phyloP scores from a whole-genome alignment of 108 stramenopile genomes.

The Nitzschia sp. region DNA sequence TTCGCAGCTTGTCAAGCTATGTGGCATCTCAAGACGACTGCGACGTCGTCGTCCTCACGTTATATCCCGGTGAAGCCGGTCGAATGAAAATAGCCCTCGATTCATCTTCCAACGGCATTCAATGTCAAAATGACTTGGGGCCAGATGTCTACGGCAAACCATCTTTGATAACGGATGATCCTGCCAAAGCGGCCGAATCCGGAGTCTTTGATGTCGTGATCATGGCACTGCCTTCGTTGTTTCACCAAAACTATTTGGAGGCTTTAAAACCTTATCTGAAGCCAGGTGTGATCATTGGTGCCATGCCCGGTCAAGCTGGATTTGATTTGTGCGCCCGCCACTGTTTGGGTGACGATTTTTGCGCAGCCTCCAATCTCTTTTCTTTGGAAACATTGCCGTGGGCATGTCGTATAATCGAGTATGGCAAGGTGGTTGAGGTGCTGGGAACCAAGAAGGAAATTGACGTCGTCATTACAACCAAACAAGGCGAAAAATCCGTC shows the following conservation, averaged over 20 bases:
- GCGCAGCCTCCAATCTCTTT: constrained; percentile 39
- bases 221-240: constrained; percentile 48
- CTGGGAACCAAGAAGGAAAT: constrained; percentile 60
- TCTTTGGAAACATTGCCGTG: constrained; percentile 60
- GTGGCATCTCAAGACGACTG: constrained; percentile 22
- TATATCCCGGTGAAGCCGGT: constrained; percentile 55
- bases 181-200: constrained; percentile 26
- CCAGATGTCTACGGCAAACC: constrained; percentile 42
- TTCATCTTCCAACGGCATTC: constrained; percentile 39
- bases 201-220: constrained; percentile 36
- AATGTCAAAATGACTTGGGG: constrained; percentile 49
- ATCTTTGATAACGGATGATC: constrained; percentile 13
- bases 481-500: constrained; percentile 27
- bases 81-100: constrained; percentile 37
- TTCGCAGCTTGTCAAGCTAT: constrained; percentile 30
- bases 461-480: constrained; percentile 42
- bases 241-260: constrained; percentile 46
- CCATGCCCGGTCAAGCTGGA: constrained; percentile 60
- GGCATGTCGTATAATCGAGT: constrained; percentile 54
- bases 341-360: constrained; percentile 45
- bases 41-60: constrained; percentile 35
- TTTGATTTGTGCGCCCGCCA: constrained; percentile 49
- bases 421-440: constrained; percentile 49
- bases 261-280: constrained; percentile 42
- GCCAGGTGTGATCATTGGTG: constrained; percentile 43